Evolutionary conservation across 78 protist genomes (phyloP), one percentile per base, ranked within the genome.

Genomic region (Carpediemonas membranifera): DNA sequence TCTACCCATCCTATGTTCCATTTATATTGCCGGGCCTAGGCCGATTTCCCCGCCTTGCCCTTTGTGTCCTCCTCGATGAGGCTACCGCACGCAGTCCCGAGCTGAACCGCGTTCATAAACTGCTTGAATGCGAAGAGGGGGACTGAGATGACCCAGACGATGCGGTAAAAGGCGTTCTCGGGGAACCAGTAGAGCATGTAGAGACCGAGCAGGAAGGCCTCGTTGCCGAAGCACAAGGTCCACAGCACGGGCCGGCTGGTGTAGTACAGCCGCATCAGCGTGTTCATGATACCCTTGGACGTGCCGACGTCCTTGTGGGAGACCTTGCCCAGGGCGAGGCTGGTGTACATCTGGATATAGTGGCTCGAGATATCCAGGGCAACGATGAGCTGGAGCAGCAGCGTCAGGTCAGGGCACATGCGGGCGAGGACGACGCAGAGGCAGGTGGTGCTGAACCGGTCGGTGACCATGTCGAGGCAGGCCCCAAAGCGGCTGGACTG

Each of bases 381-480:
- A 30, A 79, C 56, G 16, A 80, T 51, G 28, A 65, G 54, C 9
- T 68, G 71, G 57, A 58, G 67, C 19, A 68, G 1, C 24, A 59
- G 57, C n/a, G 41, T 37, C 34, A 64, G 27, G 16, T 63, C 54
- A 59, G 47, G 77, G 57, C 78, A 75, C 61, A 80, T 44, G 35
- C 74, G 76, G 27, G 77, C 52, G 25, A 87, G 39, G 27, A 82
- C 70, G 19, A 79, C 76, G 33, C 71, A 60, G 37, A 86, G 37
- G 9, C 77, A 74, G 15, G 82, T 64, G 27, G 91, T 87, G 25
- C 84, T 59, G 52, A 80, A 73, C 36, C 91, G 59, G 44, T 87
- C 91, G 30, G 88, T 83, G 41, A 87, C 55, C 91, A 87, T 87
- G 78, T 87, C 91, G 25, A 87, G 76, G 37, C 82, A 47, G 19